Conservation (phyloP, 2,329 filamentous ascomycete genomes). For the Cladosporium sp. region DNA sequence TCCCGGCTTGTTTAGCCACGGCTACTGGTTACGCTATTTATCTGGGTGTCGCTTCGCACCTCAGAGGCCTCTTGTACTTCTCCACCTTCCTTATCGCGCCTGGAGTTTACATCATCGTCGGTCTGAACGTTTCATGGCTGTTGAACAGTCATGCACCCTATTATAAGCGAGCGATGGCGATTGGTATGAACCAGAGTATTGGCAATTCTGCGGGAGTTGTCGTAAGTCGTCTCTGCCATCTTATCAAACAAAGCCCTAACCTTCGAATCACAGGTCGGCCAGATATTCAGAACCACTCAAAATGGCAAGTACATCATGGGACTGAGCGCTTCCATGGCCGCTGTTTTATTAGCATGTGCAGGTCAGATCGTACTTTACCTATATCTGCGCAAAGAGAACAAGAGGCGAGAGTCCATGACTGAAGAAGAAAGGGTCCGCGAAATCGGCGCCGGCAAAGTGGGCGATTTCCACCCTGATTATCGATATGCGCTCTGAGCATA, state of each 20-base stretch:
- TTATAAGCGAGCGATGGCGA: conserved; percentile 8
- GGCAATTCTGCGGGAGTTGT: background rate
- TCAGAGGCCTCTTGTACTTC: background rate
- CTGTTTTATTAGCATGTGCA: background rate
- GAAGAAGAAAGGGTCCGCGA: background rate
- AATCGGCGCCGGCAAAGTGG: background rate
- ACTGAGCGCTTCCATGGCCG: conserved; percentile 1
- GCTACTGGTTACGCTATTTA: background rate
- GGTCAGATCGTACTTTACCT: background rate
- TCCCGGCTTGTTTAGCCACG: background rate
- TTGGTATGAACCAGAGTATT: conserved; percentile 6
- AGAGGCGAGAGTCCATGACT: background rate
- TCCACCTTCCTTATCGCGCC: background rate
- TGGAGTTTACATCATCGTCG: conserved; percentile 5
- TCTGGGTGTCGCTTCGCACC: background rate
- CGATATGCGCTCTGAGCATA: background rate
- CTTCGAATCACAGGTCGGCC: background rate
- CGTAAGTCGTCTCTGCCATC: background rate
- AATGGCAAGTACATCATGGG: conserved; percentile 4
- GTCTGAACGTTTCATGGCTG: conserved; percentile 1
- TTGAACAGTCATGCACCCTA: conserved; percentile 6
- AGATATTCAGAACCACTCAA: conserved; percentile 1
- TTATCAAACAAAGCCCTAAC: background rate
- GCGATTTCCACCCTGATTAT: background rate
- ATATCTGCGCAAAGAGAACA: background rate